Evolutionary conservation across 495 filamentous ascomycete genomes (phyloP).

Genomic region (Hypoxylon subgilvum): DNA sequence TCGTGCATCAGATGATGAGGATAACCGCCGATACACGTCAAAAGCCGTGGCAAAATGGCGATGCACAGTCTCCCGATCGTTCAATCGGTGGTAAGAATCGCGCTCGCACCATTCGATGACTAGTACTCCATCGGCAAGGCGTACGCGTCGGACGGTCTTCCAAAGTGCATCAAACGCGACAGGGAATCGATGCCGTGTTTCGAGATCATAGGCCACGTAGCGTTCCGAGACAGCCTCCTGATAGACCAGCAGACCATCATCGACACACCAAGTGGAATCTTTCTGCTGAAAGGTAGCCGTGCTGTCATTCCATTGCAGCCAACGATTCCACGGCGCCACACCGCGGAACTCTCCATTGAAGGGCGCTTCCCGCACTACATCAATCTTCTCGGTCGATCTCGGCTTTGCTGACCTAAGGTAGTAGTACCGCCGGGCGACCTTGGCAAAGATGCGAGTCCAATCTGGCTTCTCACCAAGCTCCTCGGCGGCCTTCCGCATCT

Average conservation of each 20-base stretch:
- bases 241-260: constrained; percentile 64
- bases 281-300: constrained; percentile 54
- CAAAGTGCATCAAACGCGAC: constrained; percentile 62
- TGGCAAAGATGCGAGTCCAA: constrained; percentile 58
- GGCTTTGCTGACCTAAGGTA: constrained; percentile 59
- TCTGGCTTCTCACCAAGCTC: constrained; percentile 20
- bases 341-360: constrained; percentile 38
- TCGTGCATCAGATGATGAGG: neutral
- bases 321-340: constrained; percentile 63
- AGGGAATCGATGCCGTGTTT: constrained; percentile 48
- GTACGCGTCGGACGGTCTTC: constrained; percentile 64
- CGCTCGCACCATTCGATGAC: constrained; percentile 71
- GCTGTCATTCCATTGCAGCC: constrained; percentile 55
- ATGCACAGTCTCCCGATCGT: constrained; percentile 63
- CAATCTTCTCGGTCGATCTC: constrained; percentile 55
- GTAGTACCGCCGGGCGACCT: constrained; percentile 63
- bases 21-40: constrained; percentile 49
- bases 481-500: constrained; percentile 51
- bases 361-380: constrained; percentile 18
- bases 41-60: constrained; percentile 71
- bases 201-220: constrained; percentile 63
- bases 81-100: constrained; percentile 62
- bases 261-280: constrained; percentile 63
- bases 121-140: constrained; percentile 62
- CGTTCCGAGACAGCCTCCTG: constrained; percentile 45